Percentiles rank a stretch among this genome's conserved stretches.
phyloP scores from a whole-genome alignment of 1,284 basidiomycete genomes.

The Moesziomyces sp. region DNA sequence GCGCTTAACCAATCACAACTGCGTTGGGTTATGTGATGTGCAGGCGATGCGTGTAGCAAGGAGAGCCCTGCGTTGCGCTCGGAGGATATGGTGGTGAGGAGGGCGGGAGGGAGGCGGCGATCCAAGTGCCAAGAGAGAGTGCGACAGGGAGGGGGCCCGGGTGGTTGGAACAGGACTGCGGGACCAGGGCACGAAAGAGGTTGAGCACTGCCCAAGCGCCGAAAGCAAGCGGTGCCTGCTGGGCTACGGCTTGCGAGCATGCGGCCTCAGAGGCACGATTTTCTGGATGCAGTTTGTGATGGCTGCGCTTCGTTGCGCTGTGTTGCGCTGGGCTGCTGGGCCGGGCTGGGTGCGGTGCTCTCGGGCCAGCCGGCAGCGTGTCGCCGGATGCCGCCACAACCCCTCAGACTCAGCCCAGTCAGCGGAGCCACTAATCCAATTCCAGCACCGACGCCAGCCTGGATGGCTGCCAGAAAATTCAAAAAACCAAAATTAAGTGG shows the following conservation, averaged over 20 bases:
- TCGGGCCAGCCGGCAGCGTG: neutral
- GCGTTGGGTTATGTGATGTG: neutral
- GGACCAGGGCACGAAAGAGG: too few species aligned
- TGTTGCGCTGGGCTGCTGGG: too few species aligned
- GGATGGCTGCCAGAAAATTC: neutral
- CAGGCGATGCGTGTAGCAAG: neutral
- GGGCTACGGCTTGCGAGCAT: too few species aligned
- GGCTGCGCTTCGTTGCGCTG: too few species aligned
- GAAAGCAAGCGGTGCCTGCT: too few species aligned
- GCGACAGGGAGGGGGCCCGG: neutral
- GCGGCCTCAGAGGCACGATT: too few species aligned
- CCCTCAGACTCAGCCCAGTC: neutral
- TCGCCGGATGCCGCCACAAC: neutral
- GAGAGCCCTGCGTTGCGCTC: neutral
- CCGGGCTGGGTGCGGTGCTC: too few species aligned
- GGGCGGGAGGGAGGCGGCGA: too few species aligned
- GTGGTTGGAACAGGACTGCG: too few species aligned
- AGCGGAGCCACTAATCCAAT: neutral
- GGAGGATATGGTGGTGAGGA: neutral
- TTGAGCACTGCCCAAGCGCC: too few species aligned
- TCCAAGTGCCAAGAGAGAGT: neutral
- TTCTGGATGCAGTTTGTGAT: too few species aligned
- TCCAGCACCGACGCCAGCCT: neutral
- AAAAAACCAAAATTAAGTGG: neutral
- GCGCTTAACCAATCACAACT: neutral